A percentile compares a stretch with the other conserved stretches of the same genome.
Evolutionary conservation across 495 filamentous ascomycete genomes (phyloP).

Genomic region (Umbilicaria muhlenbergii): DNA sequence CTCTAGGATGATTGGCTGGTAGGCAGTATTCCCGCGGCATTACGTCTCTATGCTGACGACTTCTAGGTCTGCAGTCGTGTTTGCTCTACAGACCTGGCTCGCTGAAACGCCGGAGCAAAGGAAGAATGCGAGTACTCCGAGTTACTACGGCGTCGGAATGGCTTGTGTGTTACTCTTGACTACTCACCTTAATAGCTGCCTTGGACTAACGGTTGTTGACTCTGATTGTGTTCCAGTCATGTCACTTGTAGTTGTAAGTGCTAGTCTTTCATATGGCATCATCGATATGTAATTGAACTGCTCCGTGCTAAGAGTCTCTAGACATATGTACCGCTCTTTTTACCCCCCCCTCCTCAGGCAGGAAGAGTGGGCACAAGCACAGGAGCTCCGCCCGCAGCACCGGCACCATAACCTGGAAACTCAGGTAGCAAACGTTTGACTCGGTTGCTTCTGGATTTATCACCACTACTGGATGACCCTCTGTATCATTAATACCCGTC

Average conservation of each 20-base stretch:
- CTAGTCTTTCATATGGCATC: constrained; percentile 2
- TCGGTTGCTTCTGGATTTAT: too few relatives aligned
- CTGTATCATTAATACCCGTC: too few relatives aligned
- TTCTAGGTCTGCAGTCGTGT: constrained; percentile 43
- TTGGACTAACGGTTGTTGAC: constrained; percentile 4
- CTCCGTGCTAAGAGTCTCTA: constrained; percentile 11
- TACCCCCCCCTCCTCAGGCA: constrained; percentile 38
- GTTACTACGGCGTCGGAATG: constrained; percentile 76
- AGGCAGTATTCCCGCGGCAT: constrained; percentile 12
- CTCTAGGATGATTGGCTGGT: constrained; percentile 65
- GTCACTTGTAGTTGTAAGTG: constrained; percentile 52
- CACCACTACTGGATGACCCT: too few relatives aligned
- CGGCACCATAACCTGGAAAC: constrained; percentile 16
- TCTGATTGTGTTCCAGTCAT: constrained; percentile 37
- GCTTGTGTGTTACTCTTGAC: constrained; percentile 40
- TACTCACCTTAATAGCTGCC: constrained; percentile 10
- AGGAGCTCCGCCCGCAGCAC: constrained; percentile 26
- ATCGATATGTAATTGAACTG: background rate
- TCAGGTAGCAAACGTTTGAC: too few relatives aligned
- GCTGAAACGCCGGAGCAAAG: constrained; percentile 65
- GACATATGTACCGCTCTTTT: constrained; percentile 75
- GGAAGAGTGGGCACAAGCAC: constrained; percentile 26
- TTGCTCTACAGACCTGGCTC: constrained; percentile 74
- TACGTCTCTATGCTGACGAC: background rate
- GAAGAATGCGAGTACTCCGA: constrained; percentile 52